Conservation (phyloP, 176 grass and related monocot species). For the Cenchrus purpureus region DNA sequence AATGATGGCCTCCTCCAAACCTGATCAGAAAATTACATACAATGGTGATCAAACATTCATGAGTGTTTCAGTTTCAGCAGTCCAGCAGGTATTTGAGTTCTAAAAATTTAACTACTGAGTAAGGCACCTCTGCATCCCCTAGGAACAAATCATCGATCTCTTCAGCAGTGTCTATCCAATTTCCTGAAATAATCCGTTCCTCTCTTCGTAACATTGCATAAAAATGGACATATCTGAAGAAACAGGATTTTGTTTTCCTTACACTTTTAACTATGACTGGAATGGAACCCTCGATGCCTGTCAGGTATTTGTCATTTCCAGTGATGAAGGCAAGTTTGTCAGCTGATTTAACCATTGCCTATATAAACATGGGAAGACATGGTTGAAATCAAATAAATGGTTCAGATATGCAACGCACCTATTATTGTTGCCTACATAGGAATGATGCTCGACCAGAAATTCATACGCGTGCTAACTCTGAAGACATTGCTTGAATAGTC, state of each 20-base stretch:
- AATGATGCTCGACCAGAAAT: background rate
- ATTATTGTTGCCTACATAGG: background rate
- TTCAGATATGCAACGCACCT: background rate
- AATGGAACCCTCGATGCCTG: slow-evolving; percentile 67
- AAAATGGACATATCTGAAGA: background rate
- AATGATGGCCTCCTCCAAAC: slow-evolving; percentile 89
- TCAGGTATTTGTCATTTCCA: slow-evolving; percentile 70
- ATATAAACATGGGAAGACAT: background rate
- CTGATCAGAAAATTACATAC: slow-evolving; percentile 38
- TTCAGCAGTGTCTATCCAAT: slow-evolving; percentile 86
- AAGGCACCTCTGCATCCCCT: slow-evolving; percentile 78
- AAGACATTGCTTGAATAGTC: background rate
- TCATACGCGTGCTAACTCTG: background rate
- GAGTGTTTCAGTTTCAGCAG: background rate
- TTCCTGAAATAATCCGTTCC: slow-evolving; percentile 62
- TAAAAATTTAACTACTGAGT: background rate
- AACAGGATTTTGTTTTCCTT: slow-evolving; percentile 26
- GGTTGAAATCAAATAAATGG: background rate
- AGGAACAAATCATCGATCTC: slow-evolving; percentile 91
- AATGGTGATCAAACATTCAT: background rate
- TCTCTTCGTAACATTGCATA: slow-evolving; percentile 41
- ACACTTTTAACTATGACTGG: slow-evolving; percentile 87
- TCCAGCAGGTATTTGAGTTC: background rate
- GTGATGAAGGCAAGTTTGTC: slow-evolving; percentile 71
- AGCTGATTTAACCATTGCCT: slow-evolving; percentile 66